Base-by-base conservation (phyloP, 1,284 basidiomycete species). In the Cystobasidium slooffiae region DNA sequence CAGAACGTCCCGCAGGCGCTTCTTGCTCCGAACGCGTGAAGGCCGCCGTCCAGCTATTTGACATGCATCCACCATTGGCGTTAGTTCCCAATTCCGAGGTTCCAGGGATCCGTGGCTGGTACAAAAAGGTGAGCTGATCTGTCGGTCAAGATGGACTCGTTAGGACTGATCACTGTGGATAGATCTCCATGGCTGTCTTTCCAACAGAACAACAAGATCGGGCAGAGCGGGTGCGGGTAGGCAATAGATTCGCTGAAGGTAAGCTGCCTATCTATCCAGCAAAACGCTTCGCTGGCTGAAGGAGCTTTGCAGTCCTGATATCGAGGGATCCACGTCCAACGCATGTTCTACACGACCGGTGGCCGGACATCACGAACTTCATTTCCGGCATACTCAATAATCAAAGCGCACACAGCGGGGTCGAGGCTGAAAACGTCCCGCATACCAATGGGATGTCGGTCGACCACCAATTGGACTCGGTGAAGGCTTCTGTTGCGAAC, bases 311-410 rank as follows among this genome's bases (percentile, higher is more conserved):
- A 75, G 44, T 69, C 37, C n/a, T 67, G n/a, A 68, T 68, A 20
- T 75, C 73, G 3, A 18, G 51, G 43, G 73, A 75, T 41, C 47
- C 66, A 31, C 41, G 73, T 12, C 73, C 73, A 18, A 68, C 65
- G n/a, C 66, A 75, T 51, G 67, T 63, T 49, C 52, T 75, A 56
- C 66, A 69, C 31, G 47, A 67, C n/a, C 47, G 55, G 0, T 68
- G 55, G 55, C 56, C 39, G 6, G 52, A 62, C 1, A 62, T 75
- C 16, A 43, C 37, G 10, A 18, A 16, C 18, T 73, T 73, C 43
- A 49, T 73, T 41, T 12, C 10, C 1, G 8, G 24, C 24, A 64
- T 41, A 51, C 20, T 72, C 20, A 20, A 22, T 0, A 9, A 9
- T 10, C 16, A 20, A 41, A 22, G 6, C 14, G 16, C n/a, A 4